phyloP scores from a whole-genome alignment of 1,139 yeast genomes.

The Tardiomyces depauwii region DNA sequence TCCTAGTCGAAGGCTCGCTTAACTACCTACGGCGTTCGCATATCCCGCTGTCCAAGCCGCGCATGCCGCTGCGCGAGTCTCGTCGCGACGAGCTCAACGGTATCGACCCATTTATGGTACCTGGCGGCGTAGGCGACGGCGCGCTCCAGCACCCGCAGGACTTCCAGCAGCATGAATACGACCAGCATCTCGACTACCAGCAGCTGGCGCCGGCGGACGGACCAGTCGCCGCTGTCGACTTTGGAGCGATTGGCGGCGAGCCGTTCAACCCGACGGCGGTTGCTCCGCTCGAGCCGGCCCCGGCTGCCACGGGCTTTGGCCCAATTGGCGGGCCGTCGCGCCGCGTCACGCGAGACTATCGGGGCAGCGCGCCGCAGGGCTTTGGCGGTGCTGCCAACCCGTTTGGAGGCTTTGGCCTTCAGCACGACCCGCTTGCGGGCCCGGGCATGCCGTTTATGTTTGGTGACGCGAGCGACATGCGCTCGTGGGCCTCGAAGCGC shows the following conservation, averaged over 20 bases:
- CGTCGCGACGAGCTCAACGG: background rate
- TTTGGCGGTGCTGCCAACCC: background rate
- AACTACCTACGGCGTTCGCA: conserved; percentile 67
- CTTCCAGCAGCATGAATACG: too few relatives aligned
- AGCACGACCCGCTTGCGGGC: background rate
- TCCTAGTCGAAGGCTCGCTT: conserved; percentile 86
- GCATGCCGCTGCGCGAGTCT: background rate
- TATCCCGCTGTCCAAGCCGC: conserved; percentile 29
- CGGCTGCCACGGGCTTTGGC: background rate
- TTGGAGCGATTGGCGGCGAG: background rate
- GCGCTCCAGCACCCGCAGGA: too few relatives aligned
- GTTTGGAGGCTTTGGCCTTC: background rate
- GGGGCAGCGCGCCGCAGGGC: background rate
- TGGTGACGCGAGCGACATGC: background rate
- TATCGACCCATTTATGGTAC: background rate
- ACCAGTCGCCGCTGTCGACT: background rate
- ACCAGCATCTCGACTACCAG: too few relatives aligned
- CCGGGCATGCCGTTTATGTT: background rate
- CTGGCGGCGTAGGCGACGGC: background rate
- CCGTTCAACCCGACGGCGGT: background rate
- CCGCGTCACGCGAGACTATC: background rate
- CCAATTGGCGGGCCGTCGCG: background rate
- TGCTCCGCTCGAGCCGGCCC: background rate
- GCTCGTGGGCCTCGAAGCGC: background rate
- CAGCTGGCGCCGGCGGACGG: background rate